Conservation (phyloP, 495 filamentous ascomycete genomes). For the Aspergillus ostianus region DNA sequence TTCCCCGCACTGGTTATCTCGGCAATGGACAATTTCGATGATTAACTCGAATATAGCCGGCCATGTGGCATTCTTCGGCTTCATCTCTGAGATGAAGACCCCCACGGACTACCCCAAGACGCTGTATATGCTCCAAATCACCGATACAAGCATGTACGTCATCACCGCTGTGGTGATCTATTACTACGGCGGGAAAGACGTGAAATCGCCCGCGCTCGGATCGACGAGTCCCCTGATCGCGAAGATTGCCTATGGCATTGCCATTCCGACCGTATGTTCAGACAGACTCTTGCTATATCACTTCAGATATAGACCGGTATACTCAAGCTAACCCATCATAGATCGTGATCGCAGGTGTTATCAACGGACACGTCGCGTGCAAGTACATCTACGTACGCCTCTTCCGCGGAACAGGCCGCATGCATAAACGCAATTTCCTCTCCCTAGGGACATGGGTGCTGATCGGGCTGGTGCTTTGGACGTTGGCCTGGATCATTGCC, state of each 20-base stretch:
- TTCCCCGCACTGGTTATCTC: too few species aligned
- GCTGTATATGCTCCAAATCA: constrained; percentile 59
- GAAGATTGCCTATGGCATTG: constrained; percentile 75
- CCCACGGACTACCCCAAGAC: constrained; percentile 66
- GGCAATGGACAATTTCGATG: neutral
- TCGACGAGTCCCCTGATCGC: constrained; percentile 61
- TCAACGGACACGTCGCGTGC: constrained; percentile 62
- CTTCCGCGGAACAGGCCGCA: constrained; percentile 55
- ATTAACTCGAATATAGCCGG: constrained; percentile 39
- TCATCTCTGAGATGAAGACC: constrained; percentile 73
- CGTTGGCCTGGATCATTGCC: constrained; percentile 70
- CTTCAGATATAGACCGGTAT: neutral
- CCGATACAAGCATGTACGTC: constrained; percentile 65
- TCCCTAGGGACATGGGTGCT: constrained; percentile 54
- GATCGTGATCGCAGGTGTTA: constrained; percentile 60
- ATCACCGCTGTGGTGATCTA: constrained; percentile 58
- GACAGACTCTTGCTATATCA: neutral
- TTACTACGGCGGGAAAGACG: constrained; percentile 63
- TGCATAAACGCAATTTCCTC: constrained; percentile 58
- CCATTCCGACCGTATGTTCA: constrained; percentile 61
- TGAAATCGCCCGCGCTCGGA: constrained; percentile 70
- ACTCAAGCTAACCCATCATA: constrained; percentile 14
- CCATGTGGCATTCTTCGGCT: constrained; percentile 70
- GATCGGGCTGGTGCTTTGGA: constrained; percentile 56
- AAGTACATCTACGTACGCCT: constrained; percentile 68